A percentile compares a stretch with the other conserved stretches of the same genome.
Evolutionary conservation across 2,329 filamentous ascomycete genomes (phyloP).

Genomic region (Botryosphaeria agaves): DNA sequence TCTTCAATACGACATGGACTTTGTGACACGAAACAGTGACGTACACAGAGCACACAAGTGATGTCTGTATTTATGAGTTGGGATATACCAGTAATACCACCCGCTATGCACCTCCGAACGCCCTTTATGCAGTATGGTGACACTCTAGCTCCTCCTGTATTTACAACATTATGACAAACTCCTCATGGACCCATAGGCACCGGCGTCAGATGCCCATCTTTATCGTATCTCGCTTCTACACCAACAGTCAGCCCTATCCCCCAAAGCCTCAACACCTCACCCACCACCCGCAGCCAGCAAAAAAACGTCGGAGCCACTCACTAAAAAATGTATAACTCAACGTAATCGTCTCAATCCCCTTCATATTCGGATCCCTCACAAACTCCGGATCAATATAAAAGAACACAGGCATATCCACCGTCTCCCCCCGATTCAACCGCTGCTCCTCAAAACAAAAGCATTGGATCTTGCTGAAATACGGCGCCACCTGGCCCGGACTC

Average conservation of each 20-base stretch:
- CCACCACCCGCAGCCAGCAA: not conserved
- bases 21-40: too few species aligned
- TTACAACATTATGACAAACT: too few species aligned
- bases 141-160: too few species aligned
- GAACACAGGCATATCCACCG: conserved; percentile 98
- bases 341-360: conserved; percentile 84
- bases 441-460: conserved; percentile 98
- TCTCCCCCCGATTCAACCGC: conserved; percentile 83
- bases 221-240: conserved; percentile 67
- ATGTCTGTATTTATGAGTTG: too few species aligned
- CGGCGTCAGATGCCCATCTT: conserved; percentile 53
- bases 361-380: conserved; percentile 82
- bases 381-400: conserved; percentile 98
- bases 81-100: too few species aligned
- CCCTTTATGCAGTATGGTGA: too few species aligned
- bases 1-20: too few species aligned
- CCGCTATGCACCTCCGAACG: too few species aligned
- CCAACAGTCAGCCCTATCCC: conserved; percentile 7
- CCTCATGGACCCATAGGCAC: conserved; percentile 20
- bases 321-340: conserved; percentile 97
- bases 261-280: conserved; percentile 16
- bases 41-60: too few species aligned
- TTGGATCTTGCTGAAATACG: conserved; percentile 98
- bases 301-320: conserved; percentile 28
- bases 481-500: conserved; percentile 84